Percentiles rank a stretch among this genome's conserved stretches.
Evolutionary conservation across 805 yeast species (phyloP).

Genomic region (Wickerhamiella shivajii): DNA sequence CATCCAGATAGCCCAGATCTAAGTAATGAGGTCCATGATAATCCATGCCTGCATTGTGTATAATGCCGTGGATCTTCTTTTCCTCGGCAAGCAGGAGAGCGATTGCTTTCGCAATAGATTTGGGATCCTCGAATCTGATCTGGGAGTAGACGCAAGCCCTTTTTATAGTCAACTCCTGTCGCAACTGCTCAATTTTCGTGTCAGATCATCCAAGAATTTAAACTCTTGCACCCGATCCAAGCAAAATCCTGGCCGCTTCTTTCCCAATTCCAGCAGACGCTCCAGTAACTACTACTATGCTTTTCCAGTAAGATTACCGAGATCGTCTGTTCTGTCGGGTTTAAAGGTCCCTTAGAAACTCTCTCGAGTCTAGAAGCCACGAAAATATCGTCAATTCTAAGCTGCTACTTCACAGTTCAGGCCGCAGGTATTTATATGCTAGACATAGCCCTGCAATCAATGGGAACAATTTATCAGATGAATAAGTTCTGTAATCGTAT

Average conservation of each 20-base stretch:
- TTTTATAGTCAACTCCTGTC: slow-evolving; percentile 15
- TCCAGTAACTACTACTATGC: slow-evolving; percentile 21
- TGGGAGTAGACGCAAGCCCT: slow-evolving; percentile 11
- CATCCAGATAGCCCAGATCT: slow-evolving; percentile 20
- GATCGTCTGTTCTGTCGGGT: no score
- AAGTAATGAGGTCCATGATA: slow-evolving; percentile 11
- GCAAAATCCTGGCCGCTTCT: slow-evolving; percentile 15
- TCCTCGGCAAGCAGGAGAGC: slow-evolving; percentile 19
- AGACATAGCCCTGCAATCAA: no score
- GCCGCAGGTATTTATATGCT: no score
- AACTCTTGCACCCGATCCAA: slow-evolving; percentile 24
- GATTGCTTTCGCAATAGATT: slow-evolving; percentile 28
- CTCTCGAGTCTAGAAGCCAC: no score
- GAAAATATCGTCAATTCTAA: no score
- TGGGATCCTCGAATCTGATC: slow-evolving; percentile 26
- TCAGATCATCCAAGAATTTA: slow-evolving; percentile 27
- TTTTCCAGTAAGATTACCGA: slow-evolving; percentile 24
- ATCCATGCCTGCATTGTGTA: slow-evolving; percentile 24
- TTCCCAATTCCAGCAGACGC: slow-evolving; percentile 17
- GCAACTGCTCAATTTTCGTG: slow-evolving; percentile 21
- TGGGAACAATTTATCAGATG: no score
- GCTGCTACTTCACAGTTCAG: no score
- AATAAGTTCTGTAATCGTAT: no score
- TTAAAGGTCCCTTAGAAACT: no score
- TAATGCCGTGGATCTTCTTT: slow-evolving; percentile 22